Percentiles rank a stretch among this genome's conserved stretches.
Conservation (phyloP, 2,329 filamentous ascomycete genomes). For the Juglanconis oblonga region DNA sequence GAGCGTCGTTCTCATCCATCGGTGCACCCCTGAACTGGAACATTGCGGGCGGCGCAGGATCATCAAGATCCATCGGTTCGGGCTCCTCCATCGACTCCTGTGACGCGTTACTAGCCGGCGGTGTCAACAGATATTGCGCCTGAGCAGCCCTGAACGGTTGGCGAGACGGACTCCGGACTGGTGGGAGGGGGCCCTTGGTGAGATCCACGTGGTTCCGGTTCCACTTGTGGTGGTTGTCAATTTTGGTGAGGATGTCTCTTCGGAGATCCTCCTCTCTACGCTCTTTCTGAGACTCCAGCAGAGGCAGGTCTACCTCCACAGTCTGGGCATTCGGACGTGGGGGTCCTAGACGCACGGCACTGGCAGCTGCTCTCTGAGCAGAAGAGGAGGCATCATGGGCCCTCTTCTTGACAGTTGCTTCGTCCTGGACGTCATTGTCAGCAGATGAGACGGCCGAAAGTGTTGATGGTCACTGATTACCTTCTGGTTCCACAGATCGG, state of each 20-base stretch:
- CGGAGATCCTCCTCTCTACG: slow-evolving; percentile 81
- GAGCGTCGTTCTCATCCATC: slow-evolving; percentile 36
- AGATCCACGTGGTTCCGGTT: slow-evolving; percentile 87
- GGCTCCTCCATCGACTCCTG: slow-evolving; percentile 43
- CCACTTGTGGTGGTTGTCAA: slow-evolving; percentile 86
- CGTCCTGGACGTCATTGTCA: slow-evolving; percentile 11
- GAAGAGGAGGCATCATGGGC: slow-evolving; percentile 53
- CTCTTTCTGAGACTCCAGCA: slow-evolving; percentile 71
- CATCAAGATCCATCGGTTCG: slow-evolving; percentile 51
- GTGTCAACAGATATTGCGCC: slow-evolving; percentile 67
- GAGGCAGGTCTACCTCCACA: slow-evolving; percentile 74
- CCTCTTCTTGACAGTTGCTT: slow-evolving; percentile 1
- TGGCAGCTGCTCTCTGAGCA: slow-evolving; percentile 41
- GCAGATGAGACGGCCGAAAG: background rate
- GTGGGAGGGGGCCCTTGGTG: slow-evolving; percentile 80
- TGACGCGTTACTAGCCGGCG: slow-evolving; percentile 51
- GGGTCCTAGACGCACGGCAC: slow-evolving; percentile 37
- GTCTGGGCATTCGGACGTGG: slow-evolving; percentile 50
- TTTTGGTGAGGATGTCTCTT: slow-evolving; percentile 79
- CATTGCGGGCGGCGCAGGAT: slow-evolving; percentile 34
- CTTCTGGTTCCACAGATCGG: slow-evolving; percentile 93
- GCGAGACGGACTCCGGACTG: slow-evolving; percentile 62
- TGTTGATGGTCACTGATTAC: slow-evolving; percentile 44
- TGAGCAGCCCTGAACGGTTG: slow-evolving; percentile 69
- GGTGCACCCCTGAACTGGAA: slow-evolving; percentile 46